Percentiles rank a stretch among this genome's conserved stretches.
Conservation (phyloP, 805 yeast species). For the Wickerhamiella occidentalis region DNA sequence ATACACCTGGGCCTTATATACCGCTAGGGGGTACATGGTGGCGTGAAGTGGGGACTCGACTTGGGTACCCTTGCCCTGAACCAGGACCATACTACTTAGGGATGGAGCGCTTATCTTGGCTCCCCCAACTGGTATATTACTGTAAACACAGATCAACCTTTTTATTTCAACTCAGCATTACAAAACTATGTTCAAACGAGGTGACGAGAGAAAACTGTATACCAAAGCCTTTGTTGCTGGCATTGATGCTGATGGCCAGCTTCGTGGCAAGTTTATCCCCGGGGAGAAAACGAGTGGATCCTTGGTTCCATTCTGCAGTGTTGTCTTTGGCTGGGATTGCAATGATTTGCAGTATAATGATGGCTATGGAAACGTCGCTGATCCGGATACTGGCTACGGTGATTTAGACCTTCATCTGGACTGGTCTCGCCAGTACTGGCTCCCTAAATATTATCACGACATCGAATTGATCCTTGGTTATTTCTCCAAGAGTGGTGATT, state of each 20-base stretch:
- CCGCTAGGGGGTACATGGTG: neutral
- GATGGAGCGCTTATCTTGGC: neutral
- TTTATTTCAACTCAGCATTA: neutral
- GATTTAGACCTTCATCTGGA: slow-evolving; percentile 26
- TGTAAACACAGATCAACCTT: neutral
- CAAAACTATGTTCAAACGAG: neutral
- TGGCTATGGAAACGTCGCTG: slow-evolving; percentile 22
- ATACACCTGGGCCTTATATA: neutral
- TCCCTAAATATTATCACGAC: slow-evolving; percentile 21
- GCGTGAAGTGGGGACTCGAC: too few species aligned
- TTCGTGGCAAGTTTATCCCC: slow-evolving; percentile 28
- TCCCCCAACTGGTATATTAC: neutral
- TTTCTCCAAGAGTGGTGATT: slow-evolving; percentile 20
- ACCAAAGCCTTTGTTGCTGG: slow-evolving; percentile 24
- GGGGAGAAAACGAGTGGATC: slow-evolving; percentile 22
- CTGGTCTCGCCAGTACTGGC: slow-evolving; percentile 16
- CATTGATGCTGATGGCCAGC: slow-evolving; percentile 28
- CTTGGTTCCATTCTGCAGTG: slow-evolving; percentile 26
- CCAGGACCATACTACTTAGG: neutral
- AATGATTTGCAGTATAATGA: slow-evolving; percentile 24
- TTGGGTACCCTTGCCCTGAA: neutral
- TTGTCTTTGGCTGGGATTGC: slow-evolving; percentile 30
- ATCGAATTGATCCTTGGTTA: slow-evolving; percentile 24
- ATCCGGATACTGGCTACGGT: slow-evolving; percentile 24
- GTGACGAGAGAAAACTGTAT: neutral